A percentile compares a stretch with the other conserved stretches of the same genome.
These are phyloP conservation scores for Diplodia intermedia DNA, from an alignment of 2,329 filamentous ascomycete genomes.

Conservation along the genomic window DNA sequence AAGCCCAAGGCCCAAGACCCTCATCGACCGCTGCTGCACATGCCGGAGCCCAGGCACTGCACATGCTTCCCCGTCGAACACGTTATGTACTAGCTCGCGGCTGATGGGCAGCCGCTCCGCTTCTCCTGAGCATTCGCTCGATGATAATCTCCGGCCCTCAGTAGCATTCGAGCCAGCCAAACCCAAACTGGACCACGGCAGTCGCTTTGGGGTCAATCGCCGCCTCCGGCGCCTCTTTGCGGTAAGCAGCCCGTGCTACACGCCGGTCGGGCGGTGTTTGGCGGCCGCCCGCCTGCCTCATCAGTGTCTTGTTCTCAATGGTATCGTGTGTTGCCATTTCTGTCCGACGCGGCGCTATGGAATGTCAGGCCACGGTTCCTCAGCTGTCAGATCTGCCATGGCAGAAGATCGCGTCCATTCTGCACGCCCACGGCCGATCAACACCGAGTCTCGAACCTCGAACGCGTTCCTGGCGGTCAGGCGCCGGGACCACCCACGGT, in stretches of 20 bases:
- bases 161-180: conserved; percentile 3
- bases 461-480: background rate
- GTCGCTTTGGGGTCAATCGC: conserved; percentile 9
- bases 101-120: background rate
- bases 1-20: background rate
- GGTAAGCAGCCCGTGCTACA: conserved; percentile 20
- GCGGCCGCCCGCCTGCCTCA: conserved; percentile 22
- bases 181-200: conserved; percentile 26
- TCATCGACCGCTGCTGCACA: background rate
- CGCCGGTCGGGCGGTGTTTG: conserved; percentile 20
- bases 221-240: conserved; percentile 17
- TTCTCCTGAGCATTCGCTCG: background rate
- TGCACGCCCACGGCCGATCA: conserved; percentile 10
- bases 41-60: background rate
- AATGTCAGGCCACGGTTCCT: conserved; percentile 18
- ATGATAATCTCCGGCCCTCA: background rate
- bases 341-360: conserved; percentile 20
- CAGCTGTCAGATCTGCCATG: conserved; percentile 9
- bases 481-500: conserved; percentile 25
- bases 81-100: background rate
- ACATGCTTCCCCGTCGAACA: background rate
- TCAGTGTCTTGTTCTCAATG: conserved; percentile 7
- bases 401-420: background rate
- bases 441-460: conserved; percentile 2
- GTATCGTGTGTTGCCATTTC: conserved; percentile 21